These are phyloP conservation scores for Musa acuminata DNA, from an alignment of 176 grass and related monocot genomes.

Conservation along the genomic window DNA sequence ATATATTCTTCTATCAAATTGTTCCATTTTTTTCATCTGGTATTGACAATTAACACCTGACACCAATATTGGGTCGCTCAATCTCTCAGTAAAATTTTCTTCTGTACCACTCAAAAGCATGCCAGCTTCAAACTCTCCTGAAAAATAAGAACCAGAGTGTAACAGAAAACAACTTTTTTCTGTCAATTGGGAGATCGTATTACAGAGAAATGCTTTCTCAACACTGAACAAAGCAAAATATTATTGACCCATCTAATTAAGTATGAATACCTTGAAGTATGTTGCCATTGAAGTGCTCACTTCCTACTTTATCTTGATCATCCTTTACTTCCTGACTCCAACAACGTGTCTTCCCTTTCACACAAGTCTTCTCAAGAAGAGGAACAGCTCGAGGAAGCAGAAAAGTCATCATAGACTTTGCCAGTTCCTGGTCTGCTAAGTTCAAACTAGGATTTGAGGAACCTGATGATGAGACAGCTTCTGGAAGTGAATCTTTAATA, in stretches of 20 bases:
- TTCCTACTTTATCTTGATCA: slow-evolving; percentile 20
- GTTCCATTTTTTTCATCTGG: slow-evolving; percentile 26
- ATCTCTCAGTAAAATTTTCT: slow-evolving; percentile 3
- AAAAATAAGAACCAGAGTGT: slow-evolving; percentile 1
- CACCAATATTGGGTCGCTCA: not conserved
- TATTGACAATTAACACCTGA: slow-evolving; percentile 12
- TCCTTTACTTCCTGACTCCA: slow-evolving; percentile 25
- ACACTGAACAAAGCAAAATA: slow-evolving; percentile 5
- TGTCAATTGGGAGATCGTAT: not conserved
- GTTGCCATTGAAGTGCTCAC: slow-evolving; percentile 20
- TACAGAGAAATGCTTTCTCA: slow-evolving; percentile 2
- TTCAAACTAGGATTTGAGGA: slow-evolving; percentile 60
- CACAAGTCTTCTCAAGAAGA: slow-evolving; percentile 60
- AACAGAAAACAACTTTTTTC: not conserved
- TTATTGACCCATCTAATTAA: not conserved
- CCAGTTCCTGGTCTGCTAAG: slow-evolving; percentile 50
- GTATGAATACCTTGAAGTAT: slow-evolving; percentile 42
- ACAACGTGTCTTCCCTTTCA: slow-evolving; percentile 41
- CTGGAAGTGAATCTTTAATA: slow-evolving; percentile 46
- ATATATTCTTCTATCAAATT: slow-evolving; percentile 9
- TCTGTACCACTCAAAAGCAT: slow-evolving; percentile 21
- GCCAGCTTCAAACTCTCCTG: slow-evolving; percentile 26
- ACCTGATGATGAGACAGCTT: slow-evolving; percentile 35
- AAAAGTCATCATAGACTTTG: slow-evolving; percentile 71
- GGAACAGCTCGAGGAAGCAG: slow-evolving; percentile 83